Base-by-base conservation (phyloP, 352 stramenopile genomes). In the Phytophthora litchii region DNA sequence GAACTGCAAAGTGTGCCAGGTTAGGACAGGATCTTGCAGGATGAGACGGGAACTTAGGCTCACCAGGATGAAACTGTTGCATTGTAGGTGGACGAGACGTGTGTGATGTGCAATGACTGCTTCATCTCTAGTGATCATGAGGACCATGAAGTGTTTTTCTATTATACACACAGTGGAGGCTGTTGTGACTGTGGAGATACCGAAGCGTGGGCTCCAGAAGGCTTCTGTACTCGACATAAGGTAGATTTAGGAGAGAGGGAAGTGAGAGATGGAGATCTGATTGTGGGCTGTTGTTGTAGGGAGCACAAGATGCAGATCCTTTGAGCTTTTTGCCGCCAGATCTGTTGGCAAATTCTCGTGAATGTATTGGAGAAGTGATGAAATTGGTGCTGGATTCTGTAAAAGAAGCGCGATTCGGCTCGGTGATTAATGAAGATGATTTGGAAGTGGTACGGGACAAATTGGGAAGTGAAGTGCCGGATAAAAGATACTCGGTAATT, bases 111-210 rank as follows among this genome's bases (percentile, higher is more conserved):
- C 78, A 98, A 99, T 61, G 85, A 96, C 45, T 99, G 97, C 78
- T 99, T 98, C 67, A 92, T 98, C 75, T 70, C 83, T 21, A 92
- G 83, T 64, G 78, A 98, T 54, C 97, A 99, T 64, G 83, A 98
- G 38, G 91, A 89, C 62, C 92, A 97, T 59, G 89, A 97, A 42
- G 92, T 97, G 9, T 97, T 96, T 54, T 97, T 98, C 52, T 98
- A 98, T 70, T 96, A 97, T 57, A 95, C 92, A 43, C 83, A 91
- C 41, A 96, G 97, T 64, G 96, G 96, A 13, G 97, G 96, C 25
- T 99, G 97, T 78, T 99, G 97, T 65, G 96, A 99, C 75, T 99
- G 97, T 65, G 96, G 96, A 52, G 96, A 99, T 81, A 88, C 90
- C 3, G 96, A 98, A 70, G 97, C 97, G 0, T 99, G 96, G 97